These are phyloP conservation scores for Aspergillus indologenus DNA, from an alignment of 495 filamentous ascomycete species.

Conservation along the genomic window DNA sequence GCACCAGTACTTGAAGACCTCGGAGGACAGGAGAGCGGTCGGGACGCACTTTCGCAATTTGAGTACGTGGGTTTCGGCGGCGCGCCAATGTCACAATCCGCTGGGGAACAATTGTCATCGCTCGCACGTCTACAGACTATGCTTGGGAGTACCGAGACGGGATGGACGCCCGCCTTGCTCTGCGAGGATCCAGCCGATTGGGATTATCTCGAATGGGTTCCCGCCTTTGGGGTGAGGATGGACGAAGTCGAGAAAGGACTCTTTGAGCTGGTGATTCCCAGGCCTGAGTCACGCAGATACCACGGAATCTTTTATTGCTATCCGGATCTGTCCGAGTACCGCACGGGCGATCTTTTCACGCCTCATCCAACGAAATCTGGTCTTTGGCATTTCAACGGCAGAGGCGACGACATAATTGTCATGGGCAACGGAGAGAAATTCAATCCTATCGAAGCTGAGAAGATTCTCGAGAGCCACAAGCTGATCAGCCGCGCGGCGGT, in stretches of 20 bases:
- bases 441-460: constrained; percentile 40
- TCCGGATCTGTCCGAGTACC: constrained; percentile 49
- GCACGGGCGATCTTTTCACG: constrained; percentile 56
- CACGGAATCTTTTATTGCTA: constrained; percentile 15
- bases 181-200: constrained; percentile 42
- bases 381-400: constrained; percentile 34
- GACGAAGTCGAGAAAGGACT: constrained; percentile 28
- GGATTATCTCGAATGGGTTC: constrained; percentile 49
- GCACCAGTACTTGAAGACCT: constrained; percentile 9
- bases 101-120: background rate
- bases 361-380: constrained; percentile 30
- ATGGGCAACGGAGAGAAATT: constrained; percentile 44
- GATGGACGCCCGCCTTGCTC: constrained; percentile 19
- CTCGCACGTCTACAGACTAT: background rate
- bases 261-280: constrained; percentile 7
- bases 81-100: background rate
- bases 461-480: constrained; percentile 25
- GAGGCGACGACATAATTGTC: constrained; percentile 43
- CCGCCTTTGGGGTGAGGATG: constrained; percentile 38
- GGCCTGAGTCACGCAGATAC: background rate
- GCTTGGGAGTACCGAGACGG: constrained; percentile 11
- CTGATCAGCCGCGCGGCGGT: constrained; percentile 32
- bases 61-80: constrained; percentile 4
- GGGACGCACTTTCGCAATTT: background rate
- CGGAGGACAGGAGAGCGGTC: background rate